Percentiles rank a stretch among this genome's conserved stretches.
These are phyloP conservation scores for Aspergillus fumigatiaffinis DNA, from an alignment of 2,329 filamentous ascomycete genomes.

Conservation along the genomic window DNA sequence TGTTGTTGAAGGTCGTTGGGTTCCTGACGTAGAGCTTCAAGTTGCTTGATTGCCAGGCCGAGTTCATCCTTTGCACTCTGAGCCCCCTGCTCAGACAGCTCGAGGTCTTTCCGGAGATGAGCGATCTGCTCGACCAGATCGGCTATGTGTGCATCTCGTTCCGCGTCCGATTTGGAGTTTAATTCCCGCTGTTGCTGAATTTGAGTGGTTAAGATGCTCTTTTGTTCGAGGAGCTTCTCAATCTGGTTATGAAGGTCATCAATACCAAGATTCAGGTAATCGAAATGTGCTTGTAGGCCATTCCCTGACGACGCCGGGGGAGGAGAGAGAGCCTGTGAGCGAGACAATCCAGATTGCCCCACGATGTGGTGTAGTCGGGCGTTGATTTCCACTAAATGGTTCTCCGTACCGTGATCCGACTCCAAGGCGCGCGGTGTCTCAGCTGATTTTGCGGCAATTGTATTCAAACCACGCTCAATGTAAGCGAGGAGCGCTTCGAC, in stretches of 20 bases:
- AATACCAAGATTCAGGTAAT: conserved; percentile 73
- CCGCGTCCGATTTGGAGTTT: conserved; percentile 76
- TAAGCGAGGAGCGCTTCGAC: conserved; percentile 64
- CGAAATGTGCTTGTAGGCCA: conserved; percentile 64
- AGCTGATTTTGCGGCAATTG: conserved; percentile 52
- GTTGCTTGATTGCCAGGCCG: neutral
- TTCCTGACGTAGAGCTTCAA: conserved; percentile 1
- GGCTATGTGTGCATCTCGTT: conserved; percentile 48
- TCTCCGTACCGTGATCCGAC: conserved; percentile 43
- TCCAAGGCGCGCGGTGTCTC: conserved; percentile 2
- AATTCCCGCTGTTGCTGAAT: conserved; percentile 94
- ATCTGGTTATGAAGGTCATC: conserved; percentile 73
- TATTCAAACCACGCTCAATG: conserved; percentile 61
- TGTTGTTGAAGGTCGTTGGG: conserved; percentile 1
- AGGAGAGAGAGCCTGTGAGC: conserved; percentile 49
- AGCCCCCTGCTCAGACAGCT: conserved; percentile 33
- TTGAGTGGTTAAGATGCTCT: conserved; percentile 81
- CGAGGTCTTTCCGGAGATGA: conserved; percentile 52
- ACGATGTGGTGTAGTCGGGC: conserved; percentile 60
- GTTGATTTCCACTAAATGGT: conserved; percentile 61
- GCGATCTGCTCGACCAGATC: conserved; percentile 47
- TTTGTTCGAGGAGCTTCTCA: conserved; percentile 79
- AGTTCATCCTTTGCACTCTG: conserved; percentile 21
- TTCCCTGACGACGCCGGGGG: conserved; percentile 57
- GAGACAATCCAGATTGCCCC: conserved; percentile 39